A percentile compares a stretch with the other conserved stretches of the same genome.
phyloP scores from a whole-genome alignment of 1,139 yeast genomes.

The Suhomyces bolitotheri region DNA sequence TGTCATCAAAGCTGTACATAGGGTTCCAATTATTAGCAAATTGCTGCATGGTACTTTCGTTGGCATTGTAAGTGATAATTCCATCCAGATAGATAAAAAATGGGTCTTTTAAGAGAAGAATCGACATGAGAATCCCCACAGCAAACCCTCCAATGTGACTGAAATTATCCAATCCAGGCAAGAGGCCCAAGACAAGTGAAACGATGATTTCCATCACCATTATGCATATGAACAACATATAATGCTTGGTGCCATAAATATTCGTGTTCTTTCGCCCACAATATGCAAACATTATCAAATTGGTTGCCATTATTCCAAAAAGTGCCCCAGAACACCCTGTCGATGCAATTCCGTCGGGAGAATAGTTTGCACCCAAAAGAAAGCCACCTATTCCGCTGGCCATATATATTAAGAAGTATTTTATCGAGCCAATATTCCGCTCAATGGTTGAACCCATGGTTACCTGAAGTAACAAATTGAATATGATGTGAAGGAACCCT shows the following conservation, averaged over 20 bases:
- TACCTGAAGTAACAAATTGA: slow-evolving; percentile 63
- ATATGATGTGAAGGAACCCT: slow-evolving; percentile 68
- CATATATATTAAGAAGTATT: slow-evolving; percentile 59
- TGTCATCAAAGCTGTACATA: slow-evolving; percentile 34
- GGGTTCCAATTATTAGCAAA: slow-evolving; percentile 48
- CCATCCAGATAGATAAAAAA: slow-evolving; percentile 47
- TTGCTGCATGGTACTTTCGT: slow-evolving; percentile 43
- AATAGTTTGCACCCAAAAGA: slow-evolving; percentile 67
- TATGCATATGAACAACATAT: slow-evolving; percentile 44
- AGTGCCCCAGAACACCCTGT: slow-evolving; percentile 79
- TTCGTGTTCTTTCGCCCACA: slow-evolving; percentile 52
- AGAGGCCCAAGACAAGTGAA: slow-evolving; percentile 62
- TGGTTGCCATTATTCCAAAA: slow-evolving; percentile 69
- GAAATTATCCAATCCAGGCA: slow-evolving; percentile 77
- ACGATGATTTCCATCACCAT: slow-evolving; percentile 60
- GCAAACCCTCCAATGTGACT: slow-evolving; percentile 79
- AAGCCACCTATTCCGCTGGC: slow-evolving; percentile 69
- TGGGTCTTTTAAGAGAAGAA: slow-evolving; percentile 61
- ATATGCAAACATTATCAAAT: slow-evolving; percentile 57
- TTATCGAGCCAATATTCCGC: slow-evolving; percentile 54
- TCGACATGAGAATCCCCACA: slow-evolving; percentile 56
- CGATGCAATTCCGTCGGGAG: slow-evolving; percentile 68
- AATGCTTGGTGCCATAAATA: slow-evolving; percentile 45
- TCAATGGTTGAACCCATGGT: slow-evolving; percentile 67
- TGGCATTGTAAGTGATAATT: slow-evolving; percentile 39